Conservation (phyloP, 2,329 filamentous ascomycete species). For the Dactylellina sp. region DNA sequence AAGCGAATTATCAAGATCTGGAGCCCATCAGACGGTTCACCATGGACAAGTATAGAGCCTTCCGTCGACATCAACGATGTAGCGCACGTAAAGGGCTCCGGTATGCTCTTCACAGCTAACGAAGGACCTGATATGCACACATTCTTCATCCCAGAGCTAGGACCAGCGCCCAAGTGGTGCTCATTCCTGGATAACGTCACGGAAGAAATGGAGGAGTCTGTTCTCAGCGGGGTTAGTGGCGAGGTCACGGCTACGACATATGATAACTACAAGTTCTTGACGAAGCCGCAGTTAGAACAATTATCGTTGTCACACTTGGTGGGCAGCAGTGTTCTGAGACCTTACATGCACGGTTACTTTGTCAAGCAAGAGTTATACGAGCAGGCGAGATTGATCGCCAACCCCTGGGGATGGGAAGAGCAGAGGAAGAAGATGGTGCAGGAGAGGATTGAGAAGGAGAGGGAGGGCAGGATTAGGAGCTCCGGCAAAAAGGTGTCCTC, state of each 20-base stretch:
- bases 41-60: conserved; percentile 96
- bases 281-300: conserved; percentile 82
- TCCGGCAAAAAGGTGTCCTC: conserved; percentile 76
- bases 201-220: conserved; percentile 94
- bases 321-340: conserved; percentile 86
- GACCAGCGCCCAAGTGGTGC: conserved; percentile 94
- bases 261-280: conserved; percentile 99
- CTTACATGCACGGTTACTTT: conserved; percentile 99
- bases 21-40: conserved; percentile 82
- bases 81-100: conserved; percentile 88
- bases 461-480: conserved; percentile 91
- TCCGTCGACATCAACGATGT: conserved; percentile 95
- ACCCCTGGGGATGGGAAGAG: conserved; percentile 93
- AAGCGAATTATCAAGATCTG: conserved; percentile 98
- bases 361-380: conserved; percentile 95
- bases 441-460: conserved; percentile 95
- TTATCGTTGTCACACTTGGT: conserved; percentile 89
- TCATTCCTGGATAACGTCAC: conserved; percentile 96
- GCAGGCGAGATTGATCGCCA: conserved; percentile 89
- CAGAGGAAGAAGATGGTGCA: conserved; percentile 90
- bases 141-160: conserved; percentile 93
- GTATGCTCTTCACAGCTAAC: conserved; percentile 96
- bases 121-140: conserved; percentile 95
- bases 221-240: conserved; percentile 63
- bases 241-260: conserved; percentile 75